phyloP scores from a whole-genome alignment of 108 stramenopile genomes.

The Nitzschia inconspicua region DNA sequence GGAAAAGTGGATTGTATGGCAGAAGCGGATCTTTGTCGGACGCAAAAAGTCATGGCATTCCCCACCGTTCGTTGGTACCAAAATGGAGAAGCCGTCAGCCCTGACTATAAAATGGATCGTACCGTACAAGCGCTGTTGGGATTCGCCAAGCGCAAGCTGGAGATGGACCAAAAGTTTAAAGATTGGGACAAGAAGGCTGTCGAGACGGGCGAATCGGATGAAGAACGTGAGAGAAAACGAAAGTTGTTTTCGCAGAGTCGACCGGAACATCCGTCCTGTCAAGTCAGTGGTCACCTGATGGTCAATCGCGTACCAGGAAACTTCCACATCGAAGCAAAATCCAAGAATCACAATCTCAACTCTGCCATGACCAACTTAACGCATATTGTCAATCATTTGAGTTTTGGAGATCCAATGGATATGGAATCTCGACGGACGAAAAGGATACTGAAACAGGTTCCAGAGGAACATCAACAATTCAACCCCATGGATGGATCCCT shows the following conservation, averaged over 20 bases:
- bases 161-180: slow-evolving; percentile 82
- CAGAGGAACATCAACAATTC: slow-evolving; percentile 79
- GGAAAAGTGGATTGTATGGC: slow-evolving; percentile 93
- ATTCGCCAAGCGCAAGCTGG: slow-evolving; percentile 76
- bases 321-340: slow-evolving; percentile 94
- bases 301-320: slow-evolving; percentile 98
- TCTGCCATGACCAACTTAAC: slow-evolving; percentile 93
- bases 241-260: slow-evolving; percentile 49
- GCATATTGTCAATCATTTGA: slow-evolving; percentile 91
- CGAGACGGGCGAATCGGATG: slow-evolving; percentile 24
- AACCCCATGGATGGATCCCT: slow-evolving; percentile 75
- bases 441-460: slow-evolving; percentile 79
- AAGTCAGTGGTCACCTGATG: slow-evolving; percentile 76
- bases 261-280: slow-evolving; percentile 87
- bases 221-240: slow-evolving; percentile 45
- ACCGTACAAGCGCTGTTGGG: slow-evolving; percentile 75
- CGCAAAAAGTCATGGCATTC: slow-evolving; percentile 91
- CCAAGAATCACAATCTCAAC: slow-evolving; percentile 93
- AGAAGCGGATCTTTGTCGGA: slow-evolving; percentile 81
- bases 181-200: slow-evolving; percentile 73
- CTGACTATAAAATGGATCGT: slow-evolving; percentile 90
- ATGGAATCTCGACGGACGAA: slow-evolving; percentile 55
- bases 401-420: slow-evolving; percentile 83
- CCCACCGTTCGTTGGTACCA: slow-evolving; percentile 94
- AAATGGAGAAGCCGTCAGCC: slow-evolving; percentile 58